Base-by-base conservation (phyloP, 1,284 basidiomycete species). In the Pholiota adiposa region DNA sequence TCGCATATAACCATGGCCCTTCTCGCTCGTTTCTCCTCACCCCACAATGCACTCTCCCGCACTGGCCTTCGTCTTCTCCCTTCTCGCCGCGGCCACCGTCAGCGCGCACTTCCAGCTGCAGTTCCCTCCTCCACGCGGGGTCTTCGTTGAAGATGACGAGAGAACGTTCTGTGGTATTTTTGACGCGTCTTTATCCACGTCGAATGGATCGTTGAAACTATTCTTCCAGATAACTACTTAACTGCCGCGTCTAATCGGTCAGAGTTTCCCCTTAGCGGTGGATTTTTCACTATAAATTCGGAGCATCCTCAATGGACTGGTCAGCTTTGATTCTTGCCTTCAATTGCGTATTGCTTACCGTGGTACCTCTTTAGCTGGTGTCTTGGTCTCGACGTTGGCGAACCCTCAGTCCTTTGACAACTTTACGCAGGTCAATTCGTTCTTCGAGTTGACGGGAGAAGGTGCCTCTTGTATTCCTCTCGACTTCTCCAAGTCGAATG, bases 81-180 rank as follows among this genome's bases (percentile, higher is more conserved):
- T 69, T 38, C 62, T 73, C 27, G 59, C 64, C 7, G 53, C 65
- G 19, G 61, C 73, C n/a, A 70, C 77, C 18, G 85, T 77, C 41
- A 78, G 79, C 48, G 89, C 87, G 6, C 90, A 92, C 72, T 92
- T 90, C 76, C 84, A 87, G 60, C 77, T 92, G 40, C 80, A 84
- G 69, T 92, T 81, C 71, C 90, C 90, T 38, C 64, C 76, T 3
- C 83, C 87, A 5, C 79, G 89, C 51, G 89, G 89, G 6, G 65
- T 60, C 0, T 89, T 90, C 66, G 77, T 76, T 59, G 83, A 85
- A 62, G 78, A 84, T 58, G 69, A 80, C 18, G 89, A 92, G 71
- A 74, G 79, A n/a, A 76, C 65, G 1, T 86, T 87, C 67, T 86
- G 86, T 67, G 82, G 83, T 83, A 65, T 9, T 79, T 70, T 16